Base-by-base conservation (phyloP, 2,329 filamentous ascomycete species). In the Neonectria coccinea region DNA sequence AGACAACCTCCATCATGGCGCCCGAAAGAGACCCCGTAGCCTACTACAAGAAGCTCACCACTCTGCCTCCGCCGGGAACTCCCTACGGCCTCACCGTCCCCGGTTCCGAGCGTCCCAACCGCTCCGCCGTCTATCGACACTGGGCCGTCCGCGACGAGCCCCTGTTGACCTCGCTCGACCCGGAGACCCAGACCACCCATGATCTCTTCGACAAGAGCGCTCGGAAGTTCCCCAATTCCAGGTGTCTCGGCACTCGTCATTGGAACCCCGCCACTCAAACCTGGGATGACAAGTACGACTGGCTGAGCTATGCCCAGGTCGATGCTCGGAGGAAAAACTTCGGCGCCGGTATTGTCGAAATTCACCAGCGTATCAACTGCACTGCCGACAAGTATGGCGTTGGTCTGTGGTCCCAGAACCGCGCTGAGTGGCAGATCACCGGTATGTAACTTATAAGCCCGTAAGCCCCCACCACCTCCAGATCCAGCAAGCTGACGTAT, bases 361-460 rank as follows among this genome's bases (percentile, higher is more conserved):
- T 98, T 70, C 92, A 97, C 79, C 86, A 91, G 76, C 85, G 88
- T 73, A 83, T 88, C 66, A 92, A 92, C 56, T 84, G 95, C 67
- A 66, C 75, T n/a, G 67, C 70, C 31, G 81, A 85, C 36, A 89
- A 91, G 75, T 91, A 91, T 75, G 92, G 91, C 57, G 84, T 96
- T 68, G 93, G 92, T n/a, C 78, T 97, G 54, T 96, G 92, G 92
- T 93, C 91, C 73, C 91, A 92, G 77, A 96, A 96, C 79, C 86
- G 92, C 67, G 90, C 92, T 2, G 92, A 97, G 80, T 97, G 93
- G 93, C 93, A 96, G 82, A 89, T 97, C 68, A 88, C 90, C 56
- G 90, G 89, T 91, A 81, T 56, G 78, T 69, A 51, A 25, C 31
- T 50, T 11, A 47, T 47, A 27, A 50, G 5, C 33, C 50, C 36